Percentiles rank a stretch among this genome's conserved stretches.
Evolutionary conservation across 2,329 filamentous ascomycete genomes (phyloP).

Genomic region (Teratosphaeria nubilosa): DNA sequence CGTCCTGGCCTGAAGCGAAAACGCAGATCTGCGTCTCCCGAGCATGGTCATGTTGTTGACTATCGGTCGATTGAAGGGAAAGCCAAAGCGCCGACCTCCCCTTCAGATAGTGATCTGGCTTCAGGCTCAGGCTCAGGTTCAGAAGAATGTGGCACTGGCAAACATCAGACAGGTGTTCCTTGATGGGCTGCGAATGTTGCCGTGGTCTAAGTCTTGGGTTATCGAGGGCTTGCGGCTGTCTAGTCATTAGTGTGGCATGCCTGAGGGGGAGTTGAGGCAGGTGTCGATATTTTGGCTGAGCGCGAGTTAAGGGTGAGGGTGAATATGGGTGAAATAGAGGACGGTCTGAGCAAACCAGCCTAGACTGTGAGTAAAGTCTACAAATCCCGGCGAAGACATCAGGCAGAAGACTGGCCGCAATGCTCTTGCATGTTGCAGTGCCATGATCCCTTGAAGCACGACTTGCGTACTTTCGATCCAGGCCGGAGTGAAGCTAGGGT

Average conservation of each 20-base stretch:
- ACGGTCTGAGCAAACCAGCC: neutral
- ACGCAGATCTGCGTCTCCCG: slow-evolving; percentile 8
- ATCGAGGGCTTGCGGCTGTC: slow-evolving; percentile 46
- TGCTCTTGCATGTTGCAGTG: too few species aligned
- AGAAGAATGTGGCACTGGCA: slow-evolving; percentile 20
- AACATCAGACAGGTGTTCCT: slow-evolving; percentile 45
- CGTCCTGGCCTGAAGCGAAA: slow-evolving; percentile 9
- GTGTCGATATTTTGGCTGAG: slow-evolving; percentile 48
- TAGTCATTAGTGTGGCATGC: slow-evolving; percentile 24
- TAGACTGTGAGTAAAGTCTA: neutral
- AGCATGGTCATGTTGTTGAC: slow-evolving; percentile 16
- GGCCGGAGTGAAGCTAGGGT: neutral
- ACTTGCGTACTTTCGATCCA: too few species aligned
- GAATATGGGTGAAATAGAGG: slow-evolving; percentile 1
- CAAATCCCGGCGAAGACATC: neutral
- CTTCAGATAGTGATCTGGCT: slow-evolving; percentile 29
- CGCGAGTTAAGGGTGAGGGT: slow-evolving; percentile 47
- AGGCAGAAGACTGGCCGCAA: too few species aligned
- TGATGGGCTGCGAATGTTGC: slow-evolving; percentile 46
- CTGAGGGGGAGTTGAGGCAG: slow-evolving; percentile 39
- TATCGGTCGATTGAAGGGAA: slow-evolving; percentile 31
- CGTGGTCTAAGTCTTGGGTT: slow-evolving; percentile 53
- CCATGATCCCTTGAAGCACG: too few species aligned
- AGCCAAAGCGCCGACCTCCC: slow-evolving; percentile 10
- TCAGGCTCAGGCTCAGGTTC: slow-evolving; percentile 23